phyloP scores from a whole-genome alignment of 164 flowering plant genomes.

The Macadamia tetraphylla region DNA sequence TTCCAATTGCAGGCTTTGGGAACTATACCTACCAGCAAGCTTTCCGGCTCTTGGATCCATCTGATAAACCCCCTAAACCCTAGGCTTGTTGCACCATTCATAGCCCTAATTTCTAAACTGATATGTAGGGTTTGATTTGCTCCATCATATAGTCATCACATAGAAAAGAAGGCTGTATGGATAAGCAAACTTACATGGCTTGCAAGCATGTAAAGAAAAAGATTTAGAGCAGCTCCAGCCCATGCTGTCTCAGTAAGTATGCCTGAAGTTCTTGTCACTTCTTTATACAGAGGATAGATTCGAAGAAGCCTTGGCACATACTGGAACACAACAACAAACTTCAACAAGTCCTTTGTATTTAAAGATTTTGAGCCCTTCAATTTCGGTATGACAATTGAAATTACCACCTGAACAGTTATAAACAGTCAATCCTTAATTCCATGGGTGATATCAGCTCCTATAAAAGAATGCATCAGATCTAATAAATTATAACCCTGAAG shows the following conservation, averaged over 20 bases:
- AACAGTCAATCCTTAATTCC: background rate
- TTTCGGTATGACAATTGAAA: constrained; percentile 50
- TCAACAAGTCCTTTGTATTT: constrained; percentile 70
- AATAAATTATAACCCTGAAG: too few relatives aligned
- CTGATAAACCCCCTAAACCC: too few relatives aligned
- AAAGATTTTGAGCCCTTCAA: constrained; percentile 50
- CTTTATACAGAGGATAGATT: constrained; percentile 65
- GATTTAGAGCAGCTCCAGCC: constrained; percentile 95
- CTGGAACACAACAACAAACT: constrained; percentile 66
- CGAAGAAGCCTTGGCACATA: constrained; percentile 76
- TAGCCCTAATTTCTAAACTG: too few relatives aligned
- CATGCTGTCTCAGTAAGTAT: constrained; percentile 90
- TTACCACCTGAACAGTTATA: constrained; percentile 49
- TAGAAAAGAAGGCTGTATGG: background rate
- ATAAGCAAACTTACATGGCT: constrained; percentile 73
- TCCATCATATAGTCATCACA: too few relatives aligned
- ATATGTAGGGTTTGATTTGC: too few relatives aligned
- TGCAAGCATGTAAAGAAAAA: constrained; percentile 94
- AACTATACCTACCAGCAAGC: too few relatives aligned
- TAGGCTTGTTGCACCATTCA: too few relatives aligned
- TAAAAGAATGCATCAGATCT: background rate
- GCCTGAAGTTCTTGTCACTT: constrained; percentile 83
- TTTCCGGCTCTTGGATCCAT: too few relatives aligned
- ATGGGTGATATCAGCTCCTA: background rate
- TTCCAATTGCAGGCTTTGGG: too few relatives aligned